phyloP scores from a whole-genome alignment of 495 filamentous ascomycete species.

The Aspergillus kassunensis region DNA sequence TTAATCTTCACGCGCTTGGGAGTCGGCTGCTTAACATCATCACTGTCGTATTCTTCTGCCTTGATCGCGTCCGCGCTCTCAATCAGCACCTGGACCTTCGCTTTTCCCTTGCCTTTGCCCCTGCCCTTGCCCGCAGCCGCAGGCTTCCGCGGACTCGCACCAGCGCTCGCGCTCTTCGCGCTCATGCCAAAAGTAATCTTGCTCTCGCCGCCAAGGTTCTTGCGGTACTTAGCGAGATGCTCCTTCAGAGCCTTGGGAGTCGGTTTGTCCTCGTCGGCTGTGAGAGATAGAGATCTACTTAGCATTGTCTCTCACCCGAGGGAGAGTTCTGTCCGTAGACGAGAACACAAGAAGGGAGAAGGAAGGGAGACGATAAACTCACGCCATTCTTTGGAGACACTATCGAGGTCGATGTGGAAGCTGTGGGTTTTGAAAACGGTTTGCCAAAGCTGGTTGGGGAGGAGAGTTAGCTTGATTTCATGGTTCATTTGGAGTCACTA shows the following conservation, averaged over 20 bases:
- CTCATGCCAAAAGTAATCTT: slow-evolving; percentile 13
- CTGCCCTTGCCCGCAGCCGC: background rate
- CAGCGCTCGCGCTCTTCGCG: background rate
- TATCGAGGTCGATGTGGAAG: slow-evolving; percentile 14
- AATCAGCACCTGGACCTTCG: background rate
- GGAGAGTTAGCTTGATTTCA: background rate
- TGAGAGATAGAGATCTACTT: background rate
- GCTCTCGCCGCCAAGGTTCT: slow-evolving; percentile 1
- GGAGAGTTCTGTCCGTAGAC: no score
- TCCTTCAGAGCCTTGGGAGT: slow-evolving; percentile 14
- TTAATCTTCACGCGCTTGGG: background rate
- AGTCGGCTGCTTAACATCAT: background rate
- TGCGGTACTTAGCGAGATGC: slow-evolving; percentile 14
- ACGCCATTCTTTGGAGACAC: slow-evolving; percentile 10
- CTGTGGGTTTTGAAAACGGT: slow-evolving; percentile 15
- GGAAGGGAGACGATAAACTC: background rate
- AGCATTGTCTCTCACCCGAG: no score
- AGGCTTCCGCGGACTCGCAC: background rate
- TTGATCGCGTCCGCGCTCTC: background rate
- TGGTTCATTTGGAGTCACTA: background rate
- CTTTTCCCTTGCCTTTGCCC: background rate
- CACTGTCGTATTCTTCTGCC: background rate
- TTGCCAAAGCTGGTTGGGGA: slow-evolving; percentile 9
- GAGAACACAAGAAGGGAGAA: background rate
- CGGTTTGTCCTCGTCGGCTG: slow-evolving; percentile 12